Evolutionary conservation across 2,329 filamentous ascomycete species (phyloP), one percentile per base, ranked within the genome.

Genomic region (Trichoderma pleuroti): DNA sequence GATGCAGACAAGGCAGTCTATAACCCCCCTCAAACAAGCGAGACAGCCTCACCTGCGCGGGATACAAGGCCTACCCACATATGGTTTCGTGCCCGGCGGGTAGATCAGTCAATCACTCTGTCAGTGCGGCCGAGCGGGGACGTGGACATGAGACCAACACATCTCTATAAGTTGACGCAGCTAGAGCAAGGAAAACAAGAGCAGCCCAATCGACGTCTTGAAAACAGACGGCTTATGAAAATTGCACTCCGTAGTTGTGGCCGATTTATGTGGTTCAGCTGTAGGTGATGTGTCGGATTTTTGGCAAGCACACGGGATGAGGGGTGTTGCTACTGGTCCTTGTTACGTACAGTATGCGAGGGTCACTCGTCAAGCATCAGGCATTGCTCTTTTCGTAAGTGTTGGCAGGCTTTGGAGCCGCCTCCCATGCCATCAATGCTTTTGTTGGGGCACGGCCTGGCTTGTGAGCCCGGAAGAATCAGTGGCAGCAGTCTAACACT

Each of bases 211-310:
- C 21, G 16, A 36, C 63, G 16, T 7, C 49, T 39, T 68, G 65
- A 68, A 68, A 68, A 68, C 34, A 11, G 26, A 39, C 21, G 12
- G 30, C 9, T 21, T 14, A 36, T 34, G 24, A 42, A 10, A 28
- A 32, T 16, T 9, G 39, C 1, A 42, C 32, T 32, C 34, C 42
- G n/a, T 52, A 24, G 30, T 21, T 54, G 30, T 36, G 21, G 21
- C 52, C 30, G n/a, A 24, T 70, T 24, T 32, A 21, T 34, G 18
- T 21, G 28, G 46, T 46, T 63, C n/a, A 36, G 32, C 52, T 71
- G 73, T 70, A 71, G 73, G 69, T 32, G 73, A 74, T 57, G 68
- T 3, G 71, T 74, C 73, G 73, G 59, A 70, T 73, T 73, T 28
- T 28, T 28, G 68, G 39, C 30, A 18, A 21, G 14, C 26, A 46